A percentile compares a stretch with the other conserved stretches of the same genome.
Conservation (phyloP, 2,329 filamentous ascomycete species). For the Xylaria hypoxylon region DNA sequence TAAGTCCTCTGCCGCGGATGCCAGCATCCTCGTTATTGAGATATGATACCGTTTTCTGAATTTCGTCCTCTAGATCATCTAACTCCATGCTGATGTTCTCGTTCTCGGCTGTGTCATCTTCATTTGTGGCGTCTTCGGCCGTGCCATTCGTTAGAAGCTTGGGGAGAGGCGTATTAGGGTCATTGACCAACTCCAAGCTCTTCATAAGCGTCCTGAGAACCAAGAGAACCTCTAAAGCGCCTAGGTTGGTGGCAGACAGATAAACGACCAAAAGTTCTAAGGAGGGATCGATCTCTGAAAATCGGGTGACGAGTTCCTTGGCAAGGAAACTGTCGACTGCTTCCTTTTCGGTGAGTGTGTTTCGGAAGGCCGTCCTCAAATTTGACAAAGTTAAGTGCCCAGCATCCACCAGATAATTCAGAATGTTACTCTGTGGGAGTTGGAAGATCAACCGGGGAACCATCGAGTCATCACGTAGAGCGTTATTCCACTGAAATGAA, state of each 20-base stretch:
- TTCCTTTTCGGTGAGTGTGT: slow-evolving; percentile 58
- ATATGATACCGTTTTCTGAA: slow-evolving; percentile 75
- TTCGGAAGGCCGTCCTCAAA: slow-evolving; percentile 67
- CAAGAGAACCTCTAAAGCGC: slow-evolving; percentile 73
- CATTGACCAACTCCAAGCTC: slow-evolving; percentile 71
- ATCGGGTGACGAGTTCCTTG: slow-evolving; percentile 70
- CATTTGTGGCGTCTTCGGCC: slow-evolving; percentile 41
- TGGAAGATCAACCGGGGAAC: slow-evolving; percentile 55
- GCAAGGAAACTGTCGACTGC: slow-evolving; percentile 62
- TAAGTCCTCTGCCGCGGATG: slow-evolving; percentile 72
- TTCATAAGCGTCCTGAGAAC: slow-evolving; percentile 75
- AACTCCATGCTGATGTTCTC: slow-evolving; percentile 64
- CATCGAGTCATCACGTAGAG: slow-evolving; percentile 58
- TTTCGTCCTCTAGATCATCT: slow-evolving; percentile 71
- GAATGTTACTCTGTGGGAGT: slow-evolving; percentile 64
- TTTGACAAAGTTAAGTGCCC: slow-evolving; percentile 72
- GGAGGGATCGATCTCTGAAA: slow-evolving; percentile 75
- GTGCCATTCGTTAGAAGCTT: slow-evolving; percentile 50
- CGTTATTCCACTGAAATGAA: slow-evolving; percentile 67
- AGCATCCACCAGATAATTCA: slow-evolving; percentile 69
- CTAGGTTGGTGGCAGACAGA: slow-evolving; percentile 73
- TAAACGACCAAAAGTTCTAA: slow-evolving; percentile 75
- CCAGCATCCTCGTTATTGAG: slow-evolving; percentile 73
- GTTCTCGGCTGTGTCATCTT: slow-evolving; percentile 48
- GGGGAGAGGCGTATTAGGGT: slow-evolving; percentile 52